Percentiles rank a stretch among this genome's conserved stretches.
Conservation (phyloP, 805 yeast species). For the Lachancea fermentati region DNA sequence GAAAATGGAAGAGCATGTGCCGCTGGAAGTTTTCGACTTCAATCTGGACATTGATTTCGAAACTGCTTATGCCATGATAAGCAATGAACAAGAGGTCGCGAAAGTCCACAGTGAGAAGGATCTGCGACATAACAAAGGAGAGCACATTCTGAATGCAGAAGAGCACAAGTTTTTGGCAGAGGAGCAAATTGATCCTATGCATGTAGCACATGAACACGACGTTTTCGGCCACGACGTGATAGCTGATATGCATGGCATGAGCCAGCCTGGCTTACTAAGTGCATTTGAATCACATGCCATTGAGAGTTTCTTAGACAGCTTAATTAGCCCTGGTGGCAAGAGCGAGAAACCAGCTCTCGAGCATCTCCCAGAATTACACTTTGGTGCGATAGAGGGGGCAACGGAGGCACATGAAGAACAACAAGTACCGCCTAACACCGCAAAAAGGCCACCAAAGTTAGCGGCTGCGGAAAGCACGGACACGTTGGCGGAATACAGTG, state of each 20-base stretch:
- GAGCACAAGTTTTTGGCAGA: not conserved
- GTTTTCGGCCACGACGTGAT: not conserved
- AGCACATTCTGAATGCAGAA: not conserved
- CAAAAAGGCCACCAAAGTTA: too few relatives aligned
- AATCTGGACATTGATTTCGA: conserved; percentile 32
- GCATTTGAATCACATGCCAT: conserved; percentile 31
- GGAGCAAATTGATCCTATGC: not conserved
- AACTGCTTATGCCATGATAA: conserved; percentile 31
- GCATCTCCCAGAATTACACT: not conserved
- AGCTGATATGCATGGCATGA: not conserved
- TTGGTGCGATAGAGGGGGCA: not conserved
- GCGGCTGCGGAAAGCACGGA: too few relatives aligned
- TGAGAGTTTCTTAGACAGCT: conserved; percentile 29
- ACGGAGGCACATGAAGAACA: not conserved
- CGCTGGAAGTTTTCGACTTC: conserved; percentile 23
- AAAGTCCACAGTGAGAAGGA: not conserved
- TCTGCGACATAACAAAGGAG: not conserved
- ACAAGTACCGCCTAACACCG: too few relatives aligned
- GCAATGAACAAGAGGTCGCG: conserved; percentile 11
- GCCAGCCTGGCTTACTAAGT: conserved; percentile 20
- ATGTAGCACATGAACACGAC: not conserved
- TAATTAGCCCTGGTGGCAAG: conserved; percentile 8
- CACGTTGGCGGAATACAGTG: too few relatives aligned
- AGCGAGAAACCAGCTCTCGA: not conserved
- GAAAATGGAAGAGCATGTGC: conserved; percentile 11